Evolutionary conservation across 179 eudicot species (phyloP), one percentile per base, ranked within the genome.

Genomic region (Spinacia oleracea): DNA sequence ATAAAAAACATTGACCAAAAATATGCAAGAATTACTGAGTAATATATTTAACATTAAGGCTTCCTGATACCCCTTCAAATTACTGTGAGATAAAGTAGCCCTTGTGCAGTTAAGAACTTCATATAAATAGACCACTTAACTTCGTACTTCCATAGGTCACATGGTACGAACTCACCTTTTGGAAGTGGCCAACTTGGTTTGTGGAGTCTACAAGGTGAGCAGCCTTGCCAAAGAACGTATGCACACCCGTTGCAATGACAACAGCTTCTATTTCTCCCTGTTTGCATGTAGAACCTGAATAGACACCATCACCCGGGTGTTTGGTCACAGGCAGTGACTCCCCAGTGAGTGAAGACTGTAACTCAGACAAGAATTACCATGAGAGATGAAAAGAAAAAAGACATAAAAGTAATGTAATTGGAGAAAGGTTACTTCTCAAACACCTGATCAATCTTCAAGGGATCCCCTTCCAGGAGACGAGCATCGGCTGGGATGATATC

Each of bases 401-500:
- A 10, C 3, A 50, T 15, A 16, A n/a, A n/a, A 15, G 4, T 9
- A 27, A 42, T 34, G 25, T 14, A 20, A 80, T 9, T 15, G 12
- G 2, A 45, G 21, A 43, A 56, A 74, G 55, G 60, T 40, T 29
- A 72, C 45, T 42, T 79, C 56, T 58, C 25, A 60, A 50, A 51
- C 21, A 89, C 95, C 88, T 92, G 97, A 76, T 91, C 97, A 74
- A 92, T 91, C 84, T 92, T 91, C 53, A 92, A 81, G 5, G 97
- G 97, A 84, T 92, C 97, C 0, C 97, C 97, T 15, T 92, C 97
- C 59, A 92, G 90, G 32, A 92, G 88, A 65, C 97, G 97, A 78
- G 95, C 89, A 88, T 91, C 97, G 6, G 97, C 95, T 10, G 97
- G 95, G 77, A 92, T 83, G 16, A 92, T 92, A 82, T 92, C 97